Evolutionary conservation across 306 rosid species (phyloP), one percentile per base, ranked within the genome.

Genomic region (Fragaria nilgerrensis): DNA sequence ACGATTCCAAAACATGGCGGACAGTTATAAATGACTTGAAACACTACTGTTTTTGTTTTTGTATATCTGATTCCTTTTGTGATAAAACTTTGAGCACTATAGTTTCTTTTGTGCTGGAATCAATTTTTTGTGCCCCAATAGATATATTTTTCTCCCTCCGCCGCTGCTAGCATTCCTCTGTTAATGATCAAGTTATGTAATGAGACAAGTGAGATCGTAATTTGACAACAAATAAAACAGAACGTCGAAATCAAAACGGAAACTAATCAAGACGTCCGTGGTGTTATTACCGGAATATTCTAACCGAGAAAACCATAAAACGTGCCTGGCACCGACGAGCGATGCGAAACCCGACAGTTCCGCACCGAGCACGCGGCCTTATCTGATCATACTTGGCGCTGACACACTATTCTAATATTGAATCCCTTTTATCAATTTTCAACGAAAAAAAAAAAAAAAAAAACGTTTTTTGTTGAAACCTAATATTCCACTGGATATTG

Each of bases 321-420:
- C 37, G 9, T 25, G 37, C 20, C 20, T 3, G 62, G 37, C 61
- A 16, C 44, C 52, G 22, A 7, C 29, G 5, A 41, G 37, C 29
- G 27, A 64, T 32, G 44, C 25, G 27, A 37, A 66, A 58, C 68
- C 69, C 55, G 56, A 74, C 77, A 59, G 27, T 58, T 74, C 1
- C 55, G 39, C 3, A 74, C 25, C 55, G 17, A 37, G 56, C 70
- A 36, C 56, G 77, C 13, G 69, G 55, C 23, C 69, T 74, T 73
- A 73, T 73, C 67, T 66, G 5, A 55, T 73, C 50, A 14, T 4
- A 55, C 56, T 15, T 41, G 68, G 55, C 55, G 53, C 68, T 74
- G 76, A 72, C 76, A 6, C 48, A 47, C 22, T 36, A 3, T 20
- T 55, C 44, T 64, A 34, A 5, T 64, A 64, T 64, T 0, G 16